A percentile compares a stretch with the other conserved stretches of the same genome.
Conservation (phyloP, 2,329 filamentous ascomycete species). For the Periconia sp. region DNA sequence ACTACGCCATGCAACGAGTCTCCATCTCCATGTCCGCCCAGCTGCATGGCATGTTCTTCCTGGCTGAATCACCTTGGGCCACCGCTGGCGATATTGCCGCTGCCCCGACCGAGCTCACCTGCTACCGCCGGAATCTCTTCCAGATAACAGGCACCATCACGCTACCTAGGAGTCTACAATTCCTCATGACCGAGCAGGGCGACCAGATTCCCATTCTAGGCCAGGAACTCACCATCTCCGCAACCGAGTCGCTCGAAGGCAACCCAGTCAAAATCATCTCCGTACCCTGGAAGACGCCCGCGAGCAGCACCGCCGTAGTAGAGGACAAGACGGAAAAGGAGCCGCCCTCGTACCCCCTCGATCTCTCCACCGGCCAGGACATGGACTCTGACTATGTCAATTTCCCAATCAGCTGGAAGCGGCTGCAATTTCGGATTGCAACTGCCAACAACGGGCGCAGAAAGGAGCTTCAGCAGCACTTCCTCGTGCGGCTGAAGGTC, state of each 20-base stretch:
- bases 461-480: constrained; percentile 96
- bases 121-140: constrained; percentile 94
- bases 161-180: constrained; percentile 77
- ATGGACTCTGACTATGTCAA: constrained; percentile 83
- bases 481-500: constrained; percentile 86
- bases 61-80: constrained; percentile 77
- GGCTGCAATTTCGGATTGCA: constrained; percentile 90
- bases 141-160: constrained; percentile 92
- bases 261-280: constrained; percentile 93
- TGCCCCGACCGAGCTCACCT: constrained; percentile 81
- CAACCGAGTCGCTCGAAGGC: constrained; percentile 92
- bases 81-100: constrained; percentile 61
- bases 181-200: constrained; percentile 81
- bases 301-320: constrained; percentile 73
- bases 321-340: constrained; percentile 80
- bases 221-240: constrained; percentile 87
- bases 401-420: constrained; percentile 92
- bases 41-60: constrained; percentile 87
- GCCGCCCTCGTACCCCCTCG: constrained; percentile 79
- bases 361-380: constrained; percentile 69
- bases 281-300: constrained; percentile 96
- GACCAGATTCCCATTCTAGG: constrained; percentile 81
- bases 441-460: constrained; percentile 95
- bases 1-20: constrained; percentile 68
- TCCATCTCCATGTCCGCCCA: constrained; percentile 74